A percentile compares a stretch with the other conserved stretches of the same genome.
phyloP scores from a whole-genome alignment of 441 rosid genomes.

The Raphanus hybrid region DNA sequence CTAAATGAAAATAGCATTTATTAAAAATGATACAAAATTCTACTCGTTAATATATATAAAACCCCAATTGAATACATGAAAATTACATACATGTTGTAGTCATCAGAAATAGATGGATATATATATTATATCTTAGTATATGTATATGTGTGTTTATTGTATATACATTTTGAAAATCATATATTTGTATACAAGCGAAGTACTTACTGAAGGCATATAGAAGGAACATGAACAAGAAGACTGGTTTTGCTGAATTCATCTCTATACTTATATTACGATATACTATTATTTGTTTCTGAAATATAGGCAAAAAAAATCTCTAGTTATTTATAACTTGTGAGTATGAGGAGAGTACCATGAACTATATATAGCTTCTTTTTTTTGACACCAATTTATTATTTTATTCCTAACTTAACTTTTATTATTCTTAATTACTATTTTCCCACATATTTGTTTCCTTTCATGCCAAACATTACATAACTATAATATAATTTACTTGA shows the following conservation, averaged over 20 bases:
- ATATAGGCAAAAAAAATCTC: neutral
- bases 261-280: neutral
- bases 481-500: neutral
- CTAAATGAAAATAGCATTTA: neutral
- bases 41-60: neutral
- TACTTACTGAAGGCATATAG: constrained; percentile 12
- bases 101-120: neutral
- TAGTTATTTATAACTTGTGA: neutral
- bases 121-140: neutral
- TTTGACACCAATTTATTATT: neutral
- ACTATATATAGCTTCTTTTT: neutral
- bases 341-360: neutral
- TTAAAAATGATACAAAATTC: neutral
- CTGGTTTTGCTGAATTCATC: constrained; percentile 13
- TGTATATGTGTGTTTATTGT: neutral
- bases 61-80: constrained; percentile 1
- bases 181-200: neutral
- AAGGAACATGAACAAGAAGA: neutral
- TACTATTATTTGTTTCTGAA: neutral
- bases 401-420: neutral
- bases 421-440: neutral
- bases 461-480: neutral
- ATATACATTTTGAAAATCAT: neutral
- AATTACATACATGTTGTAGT: neutral
- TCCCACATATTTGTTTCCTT: neutral